phyloP scores from a whole-genome alignment of 768 basidiomycete genomes.

The Lepiota brunneoincarnata region DNA sequence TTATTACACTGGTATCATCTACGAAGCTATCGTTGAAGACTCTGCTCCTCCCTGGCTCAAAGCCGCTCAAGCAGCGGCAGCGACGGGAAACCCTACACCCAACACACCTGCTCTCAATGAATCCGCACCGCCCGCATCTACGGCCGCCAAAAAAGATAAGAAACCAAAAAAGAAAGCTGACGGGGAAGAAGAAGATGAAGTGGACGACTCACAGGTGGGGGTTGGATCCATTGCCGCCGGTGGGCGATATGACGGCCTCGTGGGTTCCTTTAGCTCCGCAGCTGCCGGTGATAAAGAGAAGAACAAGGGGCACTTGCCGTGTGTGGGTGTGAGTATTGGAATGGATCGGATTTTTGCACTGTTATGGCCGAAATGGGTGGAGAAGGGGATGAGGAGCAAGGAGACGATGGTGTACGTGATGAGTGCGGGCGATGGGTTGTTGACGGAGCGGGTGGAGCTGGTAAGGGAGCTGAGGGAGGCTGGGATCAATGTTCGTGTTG shows the following conservation, averaged over 20 bases:
- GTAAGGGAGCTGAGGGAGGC: constrained; percentile 79
- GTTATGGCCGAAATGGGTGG: constrained; percentile 83
- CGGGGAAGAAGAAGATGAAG: constrained; percentile 67
- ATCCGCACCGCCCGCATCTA: constrained; percentile 26
- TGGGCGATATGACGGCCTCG: constrained; percentile 94
- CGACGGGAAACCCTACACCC: constrained; percentile 29
- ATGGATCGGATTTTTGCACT: constrained; percentile 92
- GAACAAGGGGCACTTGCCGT: constrained; percentile 67
- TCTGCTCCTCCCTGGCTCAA: constrained; percentile 89
- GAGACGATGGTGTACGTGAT: constrained; percentile 93
- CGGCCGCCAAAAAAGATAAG: constrained; percentile 25
- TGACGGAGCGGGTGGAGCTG: constrained; percentile 81
- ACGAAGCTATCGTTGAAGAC: constrained; percentile 91
- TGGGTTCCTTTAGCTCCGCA: constrained; percentile 85
- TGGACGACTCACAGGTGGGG: constrained; percentile 91
- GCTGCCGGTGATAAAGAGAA: constrained; percentile 67
- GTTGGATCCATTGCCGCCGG: constrained; percentile 99
- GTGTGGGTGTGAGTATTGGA: constrained; percentile 90
- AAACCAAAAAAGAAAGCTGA: constrained; percentile 45
- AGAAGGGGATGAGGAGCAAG: constrained; percentile 78
- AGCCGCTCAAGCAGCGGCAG: constrained; percentile 45
- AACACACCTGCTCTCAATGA: constrained; percentile 22
- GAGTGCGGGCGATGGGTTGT: constrained; percentile 83
- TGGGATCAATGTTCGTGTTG: constrained; percentile 77
- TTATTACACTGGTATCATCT: constrained; percentile 99